Conservation (phyloP, 2,329 filamentous ascomycete species). For the Colletotrichum chrysophilum region DNA sequence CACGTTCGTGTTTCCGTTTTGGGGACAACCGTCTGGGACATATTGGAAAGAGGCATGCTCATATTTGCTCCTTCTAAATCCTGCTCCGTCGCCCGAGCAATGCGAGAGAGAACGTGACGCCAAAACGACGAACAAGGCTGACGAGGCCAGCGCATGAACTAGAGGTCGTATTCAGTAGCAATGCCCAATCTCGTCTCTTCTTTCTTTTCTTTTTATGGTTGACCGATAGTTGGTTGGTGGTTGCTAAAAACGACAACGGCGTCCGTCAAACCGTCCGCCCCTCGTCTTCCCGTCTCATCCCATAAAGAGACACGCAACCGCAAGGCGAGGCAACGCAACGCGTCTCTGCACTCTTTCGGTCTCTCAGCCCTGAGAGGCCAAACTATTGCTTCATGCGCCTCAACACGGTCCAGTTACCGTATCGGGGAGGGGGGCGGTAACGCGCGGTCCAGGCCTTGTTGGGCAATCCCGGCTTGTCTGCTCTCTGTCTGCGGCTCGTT, state of each 20-base stretch:
- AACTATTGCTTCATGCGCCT: slow-evolving; percentile 8
- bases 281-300: slow-evolving; percentile 1
- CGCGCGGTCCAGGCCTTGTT: not conserved
- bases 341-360: not conserved
- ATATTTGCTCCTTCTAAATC: not conserved
- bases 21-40: slow-evolving; percentile 2
- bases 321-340: not conserved
- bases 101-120: not conserved
- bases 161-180: not conserved
- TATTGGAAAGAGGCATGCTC: not conserved
- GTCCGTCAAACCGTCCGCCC: not conserved
- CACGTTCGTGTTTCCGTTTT: slow-evolving; percentile 8
- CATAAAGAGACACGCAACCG: not conserved
- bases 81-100: slow-evolving; percentile 14
- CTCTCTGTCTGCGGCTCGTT: slow-evolving; percentile 6
- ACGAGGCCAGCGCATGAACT: not conserved
- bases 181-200: not conserved
- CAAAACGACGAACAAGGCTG: not conserved
- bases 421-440: not conserved
- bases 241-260: not conserved
- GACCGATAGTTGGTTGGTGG: not conserved
- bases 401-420: not conserved
- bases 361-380: slow-evolving; percentile 6
- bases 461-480: slow-evolving; percentile 13
- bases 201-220: not conserved